Evolutionary conservation across 2,329 filamentous ascomycete genomes (phyloP).

Genomic region (Knufia fluminis): DNA sequence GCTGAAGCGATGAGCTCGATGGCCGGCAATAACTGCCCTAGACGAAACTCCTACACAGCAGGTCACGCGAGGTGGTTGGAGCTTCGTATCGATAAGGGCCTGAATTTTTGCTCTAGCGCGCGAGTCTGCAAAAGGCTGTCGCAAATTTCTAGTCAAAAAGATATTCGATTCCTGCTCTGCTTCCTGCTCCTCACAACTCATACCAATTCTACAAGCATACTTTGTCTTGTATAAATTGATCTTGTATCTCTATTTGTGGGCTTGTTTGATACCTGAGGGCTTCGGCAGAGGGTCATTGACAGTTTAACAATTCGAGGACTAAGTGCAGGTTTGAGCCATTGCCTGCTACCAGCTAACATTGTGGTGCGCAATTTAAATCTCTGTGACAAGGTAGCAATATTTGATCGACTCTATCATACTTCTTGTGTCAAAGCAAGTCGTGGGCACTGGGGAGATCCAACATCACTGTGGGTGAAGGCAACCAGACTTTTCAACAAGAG

Average conservation of each 20-base stretch:
- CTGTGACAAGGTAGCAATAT: conserved; percentile 3
- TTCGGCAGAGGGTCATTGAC: conserved; percentile 17
- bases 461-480: conserved; percentile 24
- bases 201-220: conserved; percentile 10
- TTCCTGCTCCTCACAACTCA: not conserved
- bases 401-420: conserved; percentile 6
- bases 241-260: conserved; percentile 29
- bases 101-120: not conserved
- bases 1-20: no score
- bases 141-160: conserved; percentile 7
- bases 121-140: not conserved
- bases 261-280: conserved; percentile 35
- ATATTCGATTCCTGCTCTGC: not conserved
- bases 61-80: not conserved
- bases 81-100: not conserved
- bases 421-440: not conserved
- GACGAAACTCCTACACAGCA: no score
- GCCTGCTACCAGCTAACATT: not conserved
- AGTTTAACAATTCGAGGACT: not conserved
- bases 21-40: no score
- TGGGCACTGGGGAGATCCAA: conserved; percentile 27
- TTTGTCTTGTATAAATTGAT: conserved; percentile 20
- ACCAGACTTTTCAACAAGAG: conserved; percentile 6
- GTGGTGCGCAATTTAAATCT: not conserved
- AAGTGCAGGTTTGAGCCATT: conserved; percentile 11